These are phyloP conservation scores for Triadica sebifera DNA, from an alignment of 345 rosid species.

Conservation along the genomic window DNA sequence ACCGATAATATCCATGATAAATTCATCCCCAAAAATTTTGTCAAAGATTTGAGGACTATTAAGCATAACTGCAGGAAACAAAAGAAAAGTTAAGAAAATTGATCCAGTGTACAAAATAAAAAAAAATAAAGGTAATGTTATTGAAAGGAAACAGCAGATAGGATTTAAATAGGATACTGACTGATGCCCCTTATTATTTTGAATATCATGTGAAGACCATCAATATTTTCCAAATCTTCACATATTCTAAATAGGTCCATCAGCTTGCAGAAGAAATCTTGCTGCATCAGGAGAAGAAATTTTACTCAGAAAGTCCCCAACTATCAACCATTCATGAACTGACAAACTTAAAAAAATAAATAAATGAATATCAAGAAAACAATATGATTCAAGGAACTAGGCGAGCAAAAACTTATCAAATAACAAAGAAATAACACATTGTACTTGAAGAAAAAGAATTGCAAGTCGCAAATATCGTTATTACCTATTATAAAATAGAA, in stretches of 20 bases:
- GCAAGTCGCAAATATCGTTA: not conserved
- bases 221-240: slow-evolving; percentile 61
- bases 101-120: slow-evolving; percentile 18
- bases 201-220: slow-evolving; percentile 76
- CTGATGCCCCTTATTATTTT: slow-evolving; percentile 81
- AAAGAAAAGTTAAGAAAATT: slow-evolving; percentile 19
- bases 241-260: slow-evolving; percentile 66
- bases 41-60: slow-evolving; percentile 76
- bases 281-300: slow-evolving; percentile 52
- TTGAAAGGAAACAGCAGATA: slow-evolving; percentile 7
- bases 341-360: not conserved
- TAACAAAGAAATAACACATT: not conserved
- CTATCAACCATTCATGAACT: not conserved
- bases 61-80: slow-evolving; percentile 63
- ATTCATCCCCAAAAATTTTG: slow-evolving; percentile 75
- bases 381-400: not conserved
- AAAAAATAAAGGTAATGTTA: not conserved
- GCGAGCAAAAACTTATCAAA: not conserved
- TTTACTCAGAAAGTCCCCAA: slow-evolving; percentile 9
- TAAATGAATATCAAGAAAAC: not conserved
- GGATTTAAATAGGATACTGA: slow-evolving; percentile 38
- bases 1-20: slow-evolving; percentile 83
- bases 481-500: not conserved
- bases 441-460: not conserved
- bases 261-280: slow-evolving; percentile 67